Conservation (phyloP, 2,329 filamentous ascomycete genomes). For the Stachybotrys chlorohalonatus region DNA sequence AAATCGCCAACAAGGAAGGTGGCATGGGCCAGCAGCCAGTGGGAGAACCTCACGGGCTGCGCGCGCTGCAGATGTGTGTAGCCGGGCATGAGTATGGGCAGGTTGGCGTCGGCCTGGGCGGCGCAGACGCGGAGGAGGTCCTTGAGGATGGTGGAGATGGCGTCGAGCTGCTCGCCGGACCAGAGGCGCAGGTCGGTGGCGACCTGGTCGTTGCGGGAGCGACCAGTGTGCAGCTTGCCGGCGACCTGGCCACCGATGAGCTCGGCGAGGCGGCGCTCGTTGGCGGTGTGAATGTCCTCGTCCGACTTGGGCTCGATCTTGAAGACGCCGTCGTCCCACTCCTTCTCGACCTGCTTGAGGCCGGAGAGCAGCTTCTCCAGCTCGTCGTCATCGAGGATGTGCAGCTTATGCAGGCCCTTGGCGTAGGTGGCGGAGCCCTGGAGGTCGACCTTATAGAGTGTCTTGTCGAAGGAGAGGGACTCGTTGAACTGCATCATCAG, state of each 20-base stretch:
- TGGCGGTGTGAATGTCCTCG: slow-evolving; percentile 39
- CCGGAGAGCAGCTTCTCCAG: slow-evolving; percentile 55
- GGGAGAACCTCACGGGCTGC: slow-evolving; percentile 69
- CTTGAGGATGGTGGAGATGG: slow-evolving; percentile 14
- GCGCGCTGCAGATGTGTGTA: slow-evolving; percentile 85
- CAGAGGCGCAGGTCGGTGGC: slow-evolving; percentile 66
- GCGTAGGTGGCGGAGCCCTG: slow-evolving; percentile 57
- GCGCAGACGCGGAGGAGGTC: slow-evolving; percentile 12
- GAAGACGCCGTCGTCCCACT: slow-evolving; percentile 18
- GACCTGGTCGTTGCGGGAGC: slow-evolving; percentile 65
- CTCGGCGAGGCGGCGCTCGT: slow-evolving; percentile 50
- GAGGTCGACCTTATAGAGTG: slow-evolving; percentile 58
- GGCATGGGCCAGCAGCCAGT: slow-evolving; percentile 72
- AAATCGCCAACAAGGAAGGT: slow-evolving; percentile 65
- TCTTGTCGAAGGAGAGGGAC: slow-evolving; percentile 57
- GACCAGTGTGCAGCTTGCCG: slow-evolving; percentile 63
- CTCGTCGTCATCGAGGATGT: slow-evolving; percentile 52
- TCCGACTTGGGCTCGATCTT: slow-evolving; percentile 11
- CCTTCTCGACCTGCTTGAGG: slow-evolving; percentile 29
- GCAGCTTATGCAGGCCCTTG: slow-evolving; percentile 51
- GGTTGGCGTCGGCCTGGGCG: slow-evolving; percentile 45
- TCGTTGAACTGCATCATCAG: slow-evolving; percentile 44
- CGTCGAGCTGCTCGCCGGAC: slow-evolving; percentile 22
- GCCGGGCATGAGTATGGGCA: slow-evolving; percentile 59
- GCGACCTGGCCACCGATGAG: slow-evolving; percentile 61